Base-by-base conservation (phyloP, 2,329 filamentous ascomycete species). In the Talaromyces albobiverticillius region DNA sequence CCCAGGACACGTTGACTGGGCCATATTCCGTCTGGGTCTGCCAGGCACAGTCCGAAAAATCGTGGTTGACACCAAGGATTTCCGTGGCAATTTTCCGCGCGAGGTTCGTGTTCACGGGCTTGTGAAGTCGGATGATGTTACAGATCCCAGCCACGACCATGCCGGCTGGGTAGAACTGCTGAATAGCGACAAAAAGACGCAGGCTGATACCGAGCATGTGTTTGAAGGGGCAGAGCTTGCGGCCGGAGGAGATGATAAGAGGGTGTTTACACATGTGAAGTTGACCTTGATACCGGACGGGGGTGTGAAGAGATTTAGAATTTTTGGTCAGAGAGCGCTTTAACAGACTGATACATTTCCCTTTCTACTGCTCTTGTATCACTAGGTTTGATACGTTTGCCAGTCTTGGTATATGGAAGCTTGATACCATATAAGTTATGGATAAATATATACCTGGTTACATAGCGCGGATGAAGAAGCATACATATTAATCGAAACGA, bases 261-360 rank as follows among this genome's bases (percentile, higher is more conserved):
- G 77, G 67, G 74, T 78, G 2, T 88, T 90, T 65, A 90, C 88
- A 11, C 91, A 94, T 73, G 85, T 92, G 20, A 96, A 95, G 80
- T 78, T 97, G 68, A 88, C 90, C 31, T 94, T 96, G 68, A 90
- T 96, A 62, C 93, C 93, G 0, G 92, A 97, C 71, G 92, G 93
- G 31, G 92, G 93, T 22, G 88, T 96, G 2, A 96, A 95, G 83
- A 79, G 92, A 60, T 81, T 96, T 60, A 83, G 90, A 43, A 84
- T 93, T 2, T 85, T 89, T 70, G 89, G 87, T 2, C 84, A 80
- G 65, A 79, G 84, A 47, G 56, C 55, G 18, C 16, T 50, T 16
- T 50, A 41, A n/a, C n/a, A n/a, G 16, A 13, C 36, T 29, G 26
- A n/a, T n/a, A n/a, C n/a, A n/a, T n/a, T n/a, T n/a, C n/a, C n/a